Evolutionary conservation across 495 filamentous ascomycete genomes (phyloP), one percentile per base, ranked within the genome.

Genomic region (Penicillium coprophilum): DNA sequence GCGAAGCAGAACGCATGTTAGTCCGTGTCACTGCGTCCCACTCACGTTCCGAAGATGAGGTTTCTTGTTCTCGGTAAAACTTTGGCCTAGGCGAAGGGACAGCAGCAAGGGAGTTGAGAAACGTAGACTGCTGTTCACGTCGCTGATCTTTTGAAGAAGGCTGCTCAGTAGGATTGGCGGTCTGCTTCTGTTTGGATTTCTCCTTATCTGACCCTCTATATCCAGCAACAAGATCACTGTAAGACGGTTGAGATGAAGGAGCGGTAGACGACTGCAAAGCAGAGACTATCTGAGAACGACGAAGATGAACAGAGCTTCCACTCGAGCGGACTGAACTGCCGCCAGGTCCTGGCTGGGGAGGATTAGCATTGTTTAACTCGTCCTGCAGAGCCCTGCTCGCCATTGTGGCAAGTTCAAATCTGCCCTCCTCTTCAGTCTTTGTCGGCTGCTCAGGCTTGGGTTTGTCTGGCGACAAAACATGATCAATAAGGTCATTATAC

Each of bases 401-500:
- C 65, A 68, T 71, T 6, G 70, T 75, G 6, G 70, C 74, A 43
- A 72, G 54, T 40, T 76, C 73, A 49, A 78, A 66, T 46, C 67
- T 68, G 15, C 61, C 66, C 9, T 64, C 57, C 17, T 56, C 51
- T 20, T 66, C 63, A 2, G 51, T 13, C 27, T 59, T 53, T 2
- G 1, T 46, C 7, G 65, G 19, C 3, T 53, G 53, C 8, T 57
- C 34, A 0, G 64, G 38, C 27, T 65, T 60, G n/a, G 71, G 61
- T 17, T 68, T 64, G 3, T 77, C 71, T 13, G 84, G 80, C 0
- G 83, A 84, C 15, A 84, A 76, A 12, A 87, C 83, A 44, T 91
- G 84, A 58, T 89, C 89, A 50, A 97, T 81, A 15, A 96, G 76
- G 64, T 97, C 94, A 67, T 97, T 87, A 59, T 94, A 97, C 69